Evolutionary conservation across 2,329 filamentous ascomycete genomes (phyloP), one percentile per base, ranked within the genome.

Genomic region (Geosmithia morbida): DNA sequence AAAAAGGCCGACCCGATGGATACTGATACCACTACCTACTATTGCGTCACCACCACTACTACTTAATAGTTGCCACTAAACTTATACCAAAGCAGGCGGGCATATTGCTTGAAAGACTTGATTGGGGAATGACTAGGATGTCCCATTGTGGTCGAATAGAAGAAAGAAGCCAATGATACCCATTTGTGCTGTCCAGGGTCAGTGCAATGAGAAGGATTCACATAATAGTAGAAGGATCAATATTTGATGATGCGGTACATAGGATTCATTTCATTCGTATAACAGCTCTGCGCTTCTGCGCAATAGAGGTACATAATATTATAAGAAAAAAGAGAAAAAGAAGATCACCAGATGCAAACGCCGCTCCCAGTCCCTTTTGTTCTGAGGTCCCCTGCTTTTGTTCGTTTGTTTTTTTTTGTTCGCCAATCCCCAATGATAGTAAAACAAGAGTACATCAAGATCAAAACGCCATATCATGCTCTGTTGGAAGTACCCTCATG

Each of bases 321-420:
- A 7, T 41, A 41, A 41, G 6, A 41, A 7, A 10, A 41, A n/a
- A 7, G 3, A 41, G 40, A 11, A 41, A 18, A 18, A 17, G 11
- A n/a, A 41, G 40, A 4, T 67, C 66, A 68, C 65, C 66, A 68
- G 64, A 68, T 66, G 62, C 62, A 69, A 66, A 65, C 61, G 57
- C 61, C 60, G n/a, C 41, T 45, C 29, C 22, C 37, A 19, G 41
- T 51, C 53, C 54, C 54, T 50, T 58, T 58, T 59, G 58, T 57
- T 61, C 58, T 60, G 59, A 61, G 58, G 56, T 59, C 51, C 56
- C 57, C 48, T 14, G 20, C 13, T 19, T 43, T 43, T 26, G 22
- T 26, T 26, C 22, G 22, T 26, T 26, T 26, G 22, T 26, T 26
- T 26, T 26, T 26, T 26, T 26, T 26, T 26, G 22, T 26, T 26